Base-by-base conservation (phyloP, 345 rosid species). In the Trapa bicornis region DNA sequence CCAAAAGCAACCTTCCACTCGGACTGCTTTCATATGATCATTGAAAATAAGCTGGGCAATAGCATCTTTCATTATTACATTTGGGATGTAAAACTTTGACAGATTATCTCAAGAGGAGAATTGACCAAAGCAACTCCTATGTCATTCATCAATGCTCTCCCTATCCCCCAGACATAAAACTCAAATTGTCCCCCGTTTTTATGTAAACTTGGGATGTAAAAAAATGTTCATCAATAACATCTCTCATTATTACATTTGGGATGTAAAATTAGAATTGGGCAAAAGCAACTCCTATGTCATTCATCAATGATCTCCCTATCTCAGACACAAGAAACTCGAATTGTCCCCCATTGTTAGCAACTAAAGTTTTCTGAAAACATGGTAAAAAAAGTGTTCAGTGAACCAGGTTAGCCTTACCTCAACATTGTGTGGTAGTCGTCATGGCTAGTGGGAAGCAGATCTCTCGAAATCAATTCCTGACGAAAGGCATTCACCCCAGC, bases 371-470 rank as follows among this genome's bases (percentile, higher is more conserved):
- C 29, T 22, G 29, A 22, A 22, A 22, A 22, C 29, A 0, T 22
- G 29, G 29, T 22, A 22, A 22, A 22, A 22, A 22, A 22, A 22
- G 29, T 11, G 11, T 10, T 56, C 45, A 37, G 67, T 11, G 43
- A 58, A 58, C 10, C 22, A 66, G 17, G 38, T 47, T 13, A 54
- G 13, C 42, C 9, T 67, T 56, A 88, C 98, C 98, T 90, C 83
- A 93, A 76, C 80, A 93, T 82, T 35, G 96, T 93, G 75, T 93
- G 96, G 74, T 90, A 93, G 82, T 90, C 96, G 69, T 93, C 96
- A 32, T 83, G 94, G 5, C 83, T 76, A 57, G 82, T 56, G 0
- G 92, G 97, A 65, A 93, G 96, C 86, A 82, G 74, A 70, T 86
- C 89, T 12, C 71, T 78, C 6, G 81, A 77, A 61, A 84, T 77